Evolutionary conservation across 768 basidiomycete genomes (phyloP).

Genomic region (Cystobasidium tubakii): DNA sequence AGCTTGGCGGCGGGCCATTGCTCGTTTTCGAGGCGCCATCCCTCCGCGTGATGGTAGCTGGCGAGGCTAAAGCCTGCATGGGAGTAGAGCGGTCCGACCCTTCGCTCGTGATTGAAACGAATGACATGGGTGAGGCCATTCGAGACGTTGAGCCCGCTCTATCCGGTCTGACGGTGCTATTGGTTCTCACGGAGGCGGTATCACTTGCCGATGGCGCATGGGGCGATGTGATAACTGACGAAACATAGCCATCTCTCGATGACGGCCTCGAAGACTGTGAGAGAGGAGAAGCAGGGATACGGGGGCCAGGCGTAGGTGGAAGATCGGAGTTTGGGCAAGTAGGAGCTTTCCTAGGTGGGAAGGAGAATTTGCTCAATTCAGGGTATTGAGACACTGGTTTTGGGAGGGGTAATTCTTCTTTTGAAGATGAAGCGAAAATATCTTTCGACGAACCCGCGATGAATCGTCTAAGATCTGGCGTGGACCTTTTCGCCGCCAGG

Average conservation of each 20-base stretch:
- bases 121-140: constrained; percentile 7
- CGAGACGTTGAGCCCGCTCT: neutral
- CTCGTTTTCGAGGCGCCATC: neutral
- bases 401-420: constrained; percentile 5
- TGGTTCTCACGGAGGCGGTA: constrained; percentile 4
- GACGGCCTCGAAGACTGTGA: neutral
- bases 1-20: neutral
- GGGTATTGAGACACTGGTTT: neutral
- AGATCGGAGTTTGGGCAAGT: neutral
- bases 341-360: neutral
- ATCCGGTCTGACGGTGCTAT: neutral
- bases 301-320: neutral
- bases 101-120: neutral
- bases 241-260: neutral
- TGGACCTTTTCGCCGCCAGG: constrained; percentile 7
- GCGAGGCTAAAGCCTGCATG: neutral
- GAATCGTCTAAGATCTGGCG: constrained; percentile 34
- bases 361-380: neutral
- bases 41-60: neutral
- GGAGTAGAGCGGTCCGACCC: constrained; percentile 1
- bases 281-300: neutral
- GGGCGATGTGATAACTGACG: neutral
- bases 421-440: neutral
- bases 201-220: neutral
- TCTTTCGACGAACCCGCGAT: neutral